Conservation (phyloP, 2,329 filamentous ascomycete genomes). For the Fusarium robinianum region DNA sequence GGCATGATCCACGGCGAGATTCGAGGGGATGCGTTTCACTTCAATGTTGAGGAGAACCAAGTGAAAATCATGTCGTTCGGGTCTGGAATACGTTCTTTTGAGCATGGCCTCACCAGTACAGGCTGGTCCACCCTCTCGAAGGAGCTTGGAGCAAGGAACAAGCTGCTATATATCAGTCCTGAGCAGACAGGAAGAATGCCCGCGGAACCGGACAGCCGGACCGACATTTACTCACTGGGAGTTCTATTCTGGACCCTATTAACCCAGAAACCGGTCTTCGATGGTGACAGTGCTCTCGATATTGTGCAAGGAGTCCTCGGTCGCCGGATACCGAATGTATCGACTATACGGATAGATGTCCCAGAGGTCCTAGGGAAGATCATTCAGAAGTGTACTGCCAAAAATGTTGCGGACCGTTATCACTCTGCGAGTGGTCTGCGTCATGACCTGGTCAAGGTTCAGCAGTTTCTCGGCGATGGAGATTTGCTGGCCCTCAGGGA, state of each 20-base stretch:
- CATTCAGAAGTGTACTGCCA: conserved; percentile 90
- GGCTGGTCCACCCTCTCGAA: conserved; percentile 85
- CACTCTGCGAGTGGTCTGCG: conserved; percentile 87
- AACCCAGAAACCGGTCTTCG: conserved; percentile 78
- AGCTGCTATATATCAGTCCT: conserved; percentile 88
- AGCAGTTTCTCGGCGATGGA: conserved; percentile 74
- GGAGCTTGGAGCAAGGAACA: conserved; percentile 84
- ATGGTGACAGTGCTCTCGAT: conserved; percentile 79
- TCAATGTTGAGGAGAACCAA: conserved; percentile 68
- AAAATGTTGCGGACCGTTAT: conserved; percentile 85
- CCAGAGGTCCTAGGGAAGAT: conserved; percentile 82
- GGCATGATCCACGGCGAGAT: conserved; percentile 90
- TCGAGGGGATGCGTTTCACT: conserved; percentile 88
- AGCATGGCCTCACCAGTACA: conserved; percentile 82
- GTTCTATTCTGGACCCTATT: conserved; percentile 87
- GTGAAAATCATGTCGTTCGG: conserved; percentile 87
- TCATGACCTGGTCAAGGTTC: conserved; percentile 75
- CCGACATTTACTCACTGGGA: conserved; percentile 91
- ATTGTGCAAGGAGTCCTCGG: conserved; percentile 89
- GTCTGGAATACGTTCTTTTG: conserved; percentile 83
- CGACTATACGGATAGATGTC: conserved; percentile 77
- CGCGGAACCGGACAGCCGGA: conserved; percentile 86
- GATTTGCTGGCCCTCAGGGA: conserved; percentile 71
- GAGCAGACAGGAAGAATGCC: conserved; percentile 94
- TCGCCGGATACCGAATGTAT: conserved; percentile 76